phyloP scores from a whole-genome alignment of 73 alveolate genomes.

The Tetrahymena borealis region DNA sequence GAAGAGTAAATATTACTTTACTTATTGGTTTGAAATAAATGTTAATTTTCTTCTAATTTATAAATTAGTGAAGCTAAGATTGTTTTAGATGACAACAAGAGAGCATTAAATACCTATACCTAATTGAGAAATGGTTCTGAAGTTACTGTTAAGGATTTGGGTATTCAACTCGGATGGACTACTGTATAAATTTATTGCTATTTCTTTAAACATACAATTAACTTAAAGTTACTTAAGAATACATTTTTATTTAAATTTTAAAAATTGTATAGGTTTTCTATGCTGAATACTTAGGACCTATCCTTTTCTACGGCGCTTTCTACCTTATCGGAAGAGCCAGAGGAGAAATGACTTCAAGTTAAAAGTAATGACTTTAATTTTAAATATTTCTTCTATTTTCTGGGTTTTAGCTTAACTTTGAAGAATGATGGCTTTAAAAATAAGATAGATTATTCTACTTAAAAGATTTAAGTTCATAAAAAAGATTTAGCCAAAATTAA shows the following conservation, averaged over 20 bases:
- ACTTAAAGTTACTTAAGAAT: too few species aligned
- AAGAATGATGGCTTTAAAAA: too few species aligned
- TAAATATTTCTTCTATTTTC: conserved; percentile 9
- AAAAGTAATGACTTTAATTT: neutral
- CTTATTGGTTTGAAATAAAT: neutral
- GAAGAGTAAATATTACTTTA: neutral
- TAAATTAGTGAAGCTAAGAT: neutral
- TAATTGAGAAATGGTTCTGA: neutral
- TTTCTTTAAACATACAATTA: too few species aligned
- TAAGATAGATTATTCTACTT: too few species aligned
- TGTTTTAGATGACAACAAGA: neutral
- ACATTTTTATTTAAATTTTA: neutral
- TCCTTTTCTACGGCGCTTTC: conserved; percentile 46
- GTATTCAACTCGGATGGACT: neutral
- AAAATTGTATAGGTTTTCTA: conserved; percentile 47
- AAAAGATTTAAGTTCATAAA: too few species aligned
- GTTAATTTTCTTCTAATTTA: neutral
- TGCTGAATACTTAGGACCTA: conserved; percentile 93
- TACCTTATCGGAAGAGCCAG: conserved; percentile 16
- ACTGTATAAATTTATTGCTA: too few species aligned
- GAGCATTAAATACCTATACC: neutral
- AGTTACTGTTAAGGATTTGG: neutral
- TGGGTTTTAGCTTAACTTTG: conserved; percentile 5
- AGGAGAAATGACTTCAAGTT: neutral
- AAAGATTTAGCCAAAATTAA: too few species aligned